Evolutionary conservation across 495 filamentous ascomycete species (phyloP).

Genomic region (Halenospora varia): DNA sequence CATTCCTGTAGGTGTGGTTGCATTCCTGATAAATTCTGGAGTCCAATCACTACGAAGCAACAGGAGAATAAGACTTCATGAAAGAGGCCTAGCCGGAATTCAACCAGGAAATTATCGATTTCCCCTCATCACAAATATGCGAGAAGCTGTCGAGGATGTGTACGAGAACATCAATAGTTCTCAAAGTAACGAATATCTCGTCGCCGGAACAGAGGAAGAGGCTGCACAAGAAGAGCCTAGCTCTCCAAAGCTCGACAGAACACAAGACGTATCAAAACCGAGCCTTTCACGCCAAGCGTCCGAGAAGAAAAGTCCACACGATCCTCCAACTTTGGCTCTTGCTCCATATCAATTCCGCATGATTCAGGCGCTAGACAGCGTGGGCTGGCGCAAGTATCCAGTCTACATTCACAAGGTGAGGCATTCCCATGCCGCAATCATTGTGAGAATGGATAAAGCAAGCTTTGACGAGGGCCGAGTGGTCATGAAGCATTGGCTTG

Average conservation of each 20-base stretch:
- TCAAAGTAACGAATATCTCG: slow-evolving; percentile 51
- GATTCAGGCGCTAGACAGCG: slow-evolving; percentile 67
- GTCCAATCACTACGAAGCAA: slow-evolving; percentile 70
- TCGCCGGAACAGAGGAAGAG: slow-evolving; percentile 20
- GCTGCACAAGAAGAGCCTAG: slow-evolving; percentile 6
- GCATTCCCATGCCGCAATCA: slow-evolving; percentile 88
- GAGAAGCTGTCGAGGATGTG: slow-evolving; percentile 66
- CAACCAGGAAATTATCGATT: slow-evolving; percentile 64
- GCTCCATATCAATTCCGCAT: slow-evolving; percentile 78
- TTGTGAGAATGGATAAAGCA: slow-evolving; percentile 62
- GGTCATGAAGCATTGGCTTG: slow-evolving; percentile 78
- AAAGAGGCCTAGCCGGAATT: slow-evolving; percentile 62
- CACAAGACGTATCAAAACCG: slow-evolving; percentile 17
- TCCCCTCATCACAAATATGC: slow-evolving; percentile 68
- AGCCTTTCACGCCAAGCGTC: not conserved
- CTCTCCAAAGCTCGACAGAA: not conserved
- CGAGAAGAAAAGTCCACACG: slow-evolving; percentile 21
- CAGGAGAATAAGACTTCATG: slow-evolving; percentile 71
- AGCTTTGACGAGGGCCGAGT: slow-evolving; percentile 70
- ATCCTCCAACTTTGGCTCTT: slow-evolving; percentile 69
- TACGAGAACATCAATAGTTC: slow-evolving; percentile 65
- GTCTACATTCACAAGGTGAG: slow-evolving; percentile 78
- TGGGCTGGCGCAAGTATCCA: slow-evolving; percentile 77
- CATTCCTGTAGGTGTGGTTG: slow-evolving; percentile 60
- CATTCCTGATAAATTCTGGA: slow-evolving; percentile 71